These are phyloP conservation scores for Tolypocladium guangdongense DNA, from an alignment of 2,329 filamentous ascomycete genomes.

Conservation along the genomic window DNA sequence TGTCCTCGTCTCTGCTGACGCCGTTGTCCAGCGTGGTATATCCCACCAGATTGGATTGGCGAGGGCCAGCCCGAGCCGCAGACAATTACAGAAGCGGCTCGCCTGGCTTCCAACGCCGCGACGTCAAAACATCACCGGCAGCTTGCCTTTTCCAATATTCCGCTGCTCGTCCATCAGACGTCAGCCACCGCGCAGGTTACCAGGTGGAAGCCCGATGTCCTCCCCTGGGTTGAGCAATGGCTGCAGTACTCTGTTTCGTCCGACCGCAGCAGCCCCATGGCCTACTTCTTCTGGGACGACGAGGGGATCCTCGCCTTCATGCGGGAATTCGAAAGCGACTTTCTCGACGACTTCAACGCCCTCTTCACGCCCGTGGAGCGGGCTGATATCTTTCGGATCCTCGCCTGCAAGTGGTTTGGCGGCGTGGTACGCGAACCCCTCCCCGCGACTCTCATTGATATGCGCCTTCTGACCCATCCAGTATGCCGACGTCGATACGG, in stretches of 20 bases:
- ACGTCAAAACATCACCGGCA: slow-evolving; percentile 4
- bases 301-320: slow-evolving; percentile 9
- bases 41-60: slow-evolving; percentile 10
- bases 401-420: slow-evolving; percentile 12
- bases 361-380: slow-evolving; percentile 11
- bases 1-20: not conserved
- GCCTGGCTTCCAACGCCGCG: slow-evolving; percentile 9
- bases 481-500: slow-evolving; percentile 15
- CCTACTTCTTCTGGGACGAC: slow-evolving; percentile 14
- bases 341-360: slow-evolving; percentile 6
- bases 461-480: slow-evolving; percentile 2
- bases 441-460: not conserved
- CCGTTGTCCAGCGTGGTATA: slow-evolving; percentile 10
- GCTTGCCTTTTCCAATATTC: slow-evolving; percentile 12
- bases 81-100: slow-evolving; percentile 11
- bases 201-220: slow-evolving; percentile 8
- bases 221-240: slow-evolving; percentile 12
- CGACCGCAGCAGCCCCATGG: slow-evolving; percentile 7
- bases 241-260: slow-evolving; percentile 6
- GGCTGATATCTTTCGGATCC: slow-evolving; percentile 12
- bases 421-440: slow-evolving; percentile 9
- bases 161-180: slow-evolving; percentile 13
- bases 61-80: slow-evolving; percentile 4
- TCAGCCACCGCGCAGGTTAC: slow-evolving; percentile 7
- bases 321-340: slow-evolving; percentile 7